Conservation (phyloP, 2,329 filamentous ascomycete species). For the Aspergillus eucalypticola region DNA sequence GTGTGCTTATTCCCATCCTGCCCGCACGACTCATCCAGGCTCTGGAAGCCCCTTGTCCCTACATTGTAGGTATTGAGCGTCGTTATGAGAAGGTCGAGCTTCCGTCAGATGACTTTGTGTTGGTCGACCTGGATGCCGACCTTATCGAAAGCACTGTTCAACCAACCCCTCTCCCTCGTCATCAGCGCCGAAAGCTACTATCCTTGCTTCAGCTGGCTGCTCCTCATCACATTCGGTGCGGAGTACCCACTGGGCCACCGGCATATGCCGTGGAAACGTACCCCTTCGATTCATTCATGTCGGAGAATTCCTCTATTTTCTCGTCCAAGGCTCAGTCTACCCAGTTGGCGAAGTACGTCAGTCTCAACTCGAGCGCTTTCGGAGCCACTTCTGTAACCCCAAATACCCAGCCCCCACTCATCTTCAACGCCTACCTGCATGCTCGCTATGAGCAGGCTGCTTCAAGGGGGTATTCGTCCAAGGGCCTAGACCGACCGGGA, state of each 20-base stretch:
- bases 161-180: slow-evolving; percentile 78
- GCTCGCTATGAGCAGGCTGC: slow-evolving; percentile 65
- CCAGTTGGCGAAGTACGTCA: slow-evolving; percentile 80
- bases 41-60: slow-evolving; percentile 91
- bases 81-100: slow-evolving; percentile 67
- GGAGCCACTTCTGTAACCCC: slow-evolving; percentile 62
- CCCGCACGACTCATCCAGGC: slow-evolving; percentile 85
- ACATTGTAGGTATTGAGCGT: slow-evolving; percentile 93
- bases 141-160: slow-evolving; percentile 80
- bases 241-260: slow-evolving; percentile 83
- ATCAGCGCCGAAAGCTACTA: slow-evolving; percentile 84
- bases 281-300: slow-evolving; percentile 85
- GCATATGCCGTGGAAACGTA: slow-evolving; percentile 92
- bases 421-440: slow-evolving; percentile 90
- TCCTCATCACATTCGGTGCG: slow-evolving; percentile 82
- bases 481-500: slow-evolving; percentile 66
- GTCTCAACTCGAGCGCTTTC: slow-evolving; percentile 86
- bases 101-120: slow-evolving; percentile 91
- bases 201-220: slow-evolving; percentile 87
- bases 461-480: slow-evolving; percentile 44
- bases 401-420: slow-evolving; percentile 58
- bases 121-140: slow-evolving; percentile 91
- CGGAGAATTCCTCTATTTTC: slow-evolving; percentile 80
- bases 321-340: slow-evolving; percentile 68
- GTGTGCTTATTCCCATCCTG: slow-evolving; percentile 89